Evolutionary conservation across 805 yeast species (phyloP).

Genomic region (Yarrowia sp.): DNA sequence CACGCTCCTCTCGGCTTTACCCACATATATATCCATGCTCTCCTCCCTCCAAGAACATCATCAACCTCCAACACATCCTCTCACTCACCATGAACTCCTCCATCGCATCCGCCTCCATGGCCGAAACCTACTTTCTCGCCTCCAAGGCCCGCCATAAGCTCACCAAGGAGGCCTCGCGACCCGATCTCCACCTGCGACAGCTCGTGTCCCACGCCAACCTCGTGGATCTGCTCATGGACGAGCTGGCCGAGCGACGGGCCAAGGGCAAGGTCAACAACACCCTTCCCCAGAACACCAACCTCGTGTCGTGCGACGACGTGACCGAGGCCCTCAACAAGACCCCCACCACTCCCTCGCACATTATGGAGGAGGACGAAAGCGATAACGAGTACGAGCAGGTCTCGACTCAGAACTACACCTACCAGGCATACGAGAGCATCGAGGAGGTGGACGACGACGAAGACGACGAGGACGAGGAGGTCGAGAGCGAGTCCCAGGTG

Average conservation of each 20-base stretch:
- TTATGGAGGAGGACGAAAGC: constrained; percentile 43
- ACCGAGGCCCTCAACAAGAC: constrained; percentile 10
- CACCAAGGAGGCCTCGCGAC: constrained; percentile 65
- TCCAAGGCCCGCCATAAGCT: constrained; percentile 69
- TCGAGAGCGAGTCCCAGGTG: not conserved
- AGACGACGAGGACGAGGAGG: constrained; percentile 41
- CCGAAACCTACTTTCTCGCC: constrained; percentile 67
- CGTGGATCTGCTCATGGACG: constrained; percentile 68
- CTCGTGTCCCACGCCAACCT: constrained; percentile 75
- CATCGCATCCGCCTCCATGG: constrained; percentile 48
- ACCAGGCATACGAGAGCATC: constrained; percentile 39
- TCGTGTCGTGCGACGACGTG: constrained; percentile 40
- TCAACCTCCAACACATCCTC: not conserved
- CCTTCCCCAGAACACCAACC: not conserved
- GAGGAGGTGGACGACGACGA: constrained; percentile 43
- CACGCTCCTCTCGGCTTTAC: constrained; percentile 26
- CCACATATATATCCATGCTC: constrained; percentile 19
- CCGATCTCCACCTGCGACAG: constrained; percentile 62
- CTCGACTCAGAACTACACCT: constrained; percentile 30
- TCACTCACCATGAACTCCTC: constrained; percentile 22
- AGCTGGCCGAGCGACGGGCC: constrained; percentile 43
- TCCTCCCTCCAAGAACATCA: not conserved
- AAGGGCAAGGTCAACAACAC: constrained; percentile 18
- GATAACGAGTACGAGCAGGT: constrained; percentile 30
- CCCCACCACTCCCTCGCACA: constrained; percentile 35